These are phyloP conservation scores for Schizochytrium sp. DNA, from an alignment of 108 stramenopile genomes.

Conservation along the genomic window DNA sequence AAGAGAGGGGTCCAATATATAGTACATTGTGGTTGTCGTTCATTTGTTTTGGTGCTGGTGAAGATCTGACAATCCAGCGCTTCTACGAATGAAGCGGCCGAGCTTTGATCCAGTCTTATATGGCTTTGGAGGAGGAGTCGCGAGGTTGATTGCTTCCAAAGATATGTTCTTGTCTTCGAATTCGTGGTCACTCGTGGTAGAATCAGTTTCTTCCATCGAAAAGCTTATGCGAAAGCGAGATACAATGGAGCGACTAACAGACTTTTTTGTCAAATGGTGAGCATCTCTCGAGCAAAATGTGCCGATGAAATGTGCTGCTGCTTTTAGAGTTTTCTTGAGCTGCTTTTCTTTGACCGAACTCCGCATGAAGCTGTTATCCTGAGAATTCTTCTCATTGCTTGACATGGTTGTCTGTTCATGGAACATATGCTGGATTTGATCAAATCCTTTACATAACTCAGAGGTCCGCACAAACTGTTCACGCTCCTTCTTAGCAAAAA, in stretches of 20 bases:
- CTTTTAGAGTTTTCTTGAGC: not conserved
- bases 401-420: not conserved
- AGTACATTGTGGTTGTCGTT: too few species aligned
- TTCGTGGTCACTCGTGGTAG: not conserved
- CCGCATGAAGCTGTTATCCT: not conserved
- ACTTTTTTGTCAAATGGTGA: not conserved
- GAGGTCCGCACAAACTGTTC: slow-evolving; percentile 5
- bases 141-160: too few species aligned
- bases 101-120: too few species aligned
- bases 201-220: not conserved
- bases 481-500: slow-evolving; percentile 33
- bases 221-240: not conserved
- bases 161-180: not conserved
- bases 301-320: not conserved
- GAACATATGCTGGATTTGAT: not conserved
- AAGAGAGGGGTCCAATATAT: too few species aligned
- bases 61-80: too few species aligned
- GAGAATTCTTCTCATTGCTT: not conserved
- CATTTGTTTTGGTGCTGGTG: too few species aligned
- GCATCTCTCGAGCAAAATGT: slow-evolving; percentile 11
- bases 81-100: too few species aligned
- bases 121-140: too few species aligned
- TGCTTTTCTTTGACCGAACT: not conserved
- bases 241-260: not conserved
- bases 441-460: slow-evolving; percentile 24